Evolutionary conservation across 2,329 filamentous ascomycete species (phyloP).

Genomic region (Curvularia hawaiiensis): DNA sequence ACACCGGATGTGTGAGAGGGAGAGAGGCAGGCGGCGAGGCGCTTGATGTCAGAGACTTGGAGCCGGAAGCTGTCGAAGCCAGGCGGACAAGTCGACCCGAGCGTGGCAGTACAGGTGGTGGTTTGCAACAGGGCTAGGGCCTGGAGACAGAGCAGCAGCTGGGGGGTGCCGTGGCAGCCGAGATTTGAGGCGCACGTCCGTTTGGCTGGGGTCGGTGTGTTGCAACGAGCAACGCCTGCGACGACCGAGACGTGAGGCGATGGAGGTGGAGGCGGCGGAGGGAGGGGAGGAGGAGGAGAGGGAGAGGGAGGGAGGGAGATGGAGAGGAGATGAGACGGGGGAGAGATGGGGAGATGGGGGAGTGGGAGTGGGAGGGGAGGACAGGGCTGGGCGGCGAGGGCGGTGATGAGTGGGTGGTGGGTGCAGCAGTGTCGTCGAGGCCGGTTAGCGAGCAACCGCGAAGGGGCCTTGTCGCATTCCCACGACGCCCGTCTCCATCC

Average conservation of each 20-base stretch:
- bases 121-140: conserved; percentile 11
- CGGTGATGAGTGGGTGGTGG: conserved; percentile 7
- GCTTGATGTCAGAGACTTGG: conserved; percentile 14
- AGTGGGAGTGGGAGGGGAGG: not conserved
- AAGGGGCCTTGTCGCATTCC: conserved; percentile 7
- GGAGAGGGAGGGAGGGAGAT: conserved; percentile 8
- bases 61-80: conserved; percentile 1
- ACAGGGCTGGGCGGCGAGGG: not conserved
- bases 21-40: conserved; percentile 13
- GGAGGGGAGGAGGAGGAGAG: conserved; percentile 13
- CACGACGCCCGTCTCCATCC: conserved; percentile 14
- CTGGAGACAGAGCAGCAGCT: conserved; percentile 16
- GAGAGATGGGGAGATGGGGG: conserved; percentile 1
- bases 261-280: conserved; percentile 12
- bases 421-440: conserved; percentile 8
- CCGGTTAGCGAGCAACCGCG: conserved; percentile 14
- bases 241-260: conserved; percentile 20
- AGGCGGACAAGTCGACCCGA: conserved; percentile 12
- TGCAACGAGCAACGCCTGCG: conserved; percentile 29
- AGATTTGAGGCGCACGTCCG: conserved; percentile 19
- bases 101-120: conserved; percentile 6
- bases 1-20: conserved; percentile 10
- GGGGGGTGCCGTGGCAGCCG: conserved; percentile 17
- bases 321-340: not conserved
- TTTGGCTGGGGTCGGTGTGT: conserved; percentile 15